Base-by-base conservation (phyloP, 495 filamentous ascomycete genomes). In the Daldinia bambusicola region DNA sequence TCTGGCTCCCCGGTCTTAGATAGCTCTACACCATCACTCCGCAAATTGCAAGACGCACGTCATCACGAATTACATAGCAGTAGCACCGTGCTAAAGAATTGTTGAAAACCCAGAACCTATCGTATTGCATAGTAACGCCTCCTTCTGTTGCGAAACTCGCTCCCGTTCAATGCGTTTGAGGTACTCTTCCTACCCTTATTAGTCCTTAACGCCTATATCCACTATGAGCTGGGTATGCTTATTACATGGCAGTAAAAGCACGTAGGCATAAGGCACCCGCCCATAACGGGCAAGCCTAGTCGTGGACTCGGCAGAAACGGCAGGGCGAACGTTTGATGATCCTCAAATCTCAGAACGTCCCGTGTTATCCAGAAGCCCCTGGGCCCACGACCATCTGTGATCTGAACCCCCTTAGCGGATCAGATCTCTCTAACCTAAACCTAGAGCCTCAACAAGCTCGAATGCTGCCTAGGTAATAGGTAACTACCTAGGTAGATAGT, bases 101-200 rank as follows among this genome's bases (percentile, higher is more conserved):
- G 50, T 53, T 31, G 12, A 30, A 32, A 14, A 53, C 2, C 12
- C 50, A 53, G 26, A 32, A 32, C 26, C 26, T 32, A n/a, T 6
- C 13, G 7, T 14, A 32, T 53, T 32, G 50, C 22, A 32, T 32
- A 31, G 22, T 53, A 53, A 51, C 55, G 50, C 62, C 56, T 61
- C 41, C 16, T 51, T 59, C 41, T 20, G 56, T 68, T 69, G 56
- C 70, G 70, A 72, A 72, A 72, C 70, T 72, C 70, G 70, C 70
- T 72, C 69, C 65, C 36, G 56, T 57, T 53, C 64, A 61, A 51
- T 56, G 32, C 26, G 70, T 72, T 68, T 72, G 69, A 72, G 64
- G 55, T 48, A 32, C 30, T 53, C 30, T 67, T 67, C 69, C 63
- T 55, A 41, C 38, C 63, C 55, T 70, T 61, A 56, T 70, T 61